Evolutionary conservation across 2,329 filamentous ascomycete genomes (phyloP), one percentile per base, ranked within the genome.

Genomic region (Ilyonectria destructans): DNA sequence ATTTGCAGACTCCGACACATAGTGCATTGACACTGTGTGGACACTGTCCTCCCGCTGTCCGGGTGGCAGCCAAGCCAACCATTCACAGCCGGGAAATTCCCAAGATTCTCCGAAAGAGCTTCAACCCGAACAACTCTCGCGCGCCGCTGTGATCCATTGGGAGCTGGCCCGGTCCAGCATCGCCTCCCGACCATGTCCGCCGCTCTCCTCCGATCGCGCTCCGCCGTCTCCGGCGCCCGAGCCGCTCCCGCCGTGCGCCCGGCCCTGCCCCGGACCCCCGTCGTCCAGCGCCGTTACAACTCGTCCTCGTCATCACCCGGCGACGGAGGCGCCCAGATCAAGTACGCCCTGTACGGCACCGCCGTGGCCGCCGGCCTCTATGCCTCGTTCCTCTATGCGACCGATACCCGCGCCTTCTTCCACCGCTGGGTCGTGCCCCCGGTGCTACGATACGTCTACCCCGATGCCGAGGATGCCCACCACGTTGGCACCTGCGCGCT

Each of bases 401-500:
- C 92, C 61, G 93, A 95, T 79, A 94, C 92, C 7, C 86, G 93
- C 69, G 90, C 92, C 48, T 92, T 90, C 65, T 77, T 91, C 66
- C 92, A 95, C 80, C 88, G 87, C 75, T 93, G 89, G 81, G 80
- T 92, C 33, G 85, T 92, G 15, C 91, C 93, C 2, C 92, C 88
- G 0, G 77, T 90, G 19, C 78, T 96, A 5, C 91, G 93, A 57
- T 82, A 86, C 59, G 65, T 93, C 65, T 92, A 89, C 80, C 87
- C 91, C 5, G 93, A 96, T 75, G 92, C 92, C 65, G 96, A 99
- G 81, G 94, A 97, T 45, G 96, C 96, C n/a, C 96, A 99, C 80
- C 92, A 97, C 77, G 85, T 87, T 23, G 93, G 93, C 58, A 94
- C 93, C 3, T 83, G 86, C 43, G 85, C 90, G 7, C 84, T 99